phyloP scores from a whole-genome alignment of 768 basidiomycete species.

The Zangia roseola region DNA sequence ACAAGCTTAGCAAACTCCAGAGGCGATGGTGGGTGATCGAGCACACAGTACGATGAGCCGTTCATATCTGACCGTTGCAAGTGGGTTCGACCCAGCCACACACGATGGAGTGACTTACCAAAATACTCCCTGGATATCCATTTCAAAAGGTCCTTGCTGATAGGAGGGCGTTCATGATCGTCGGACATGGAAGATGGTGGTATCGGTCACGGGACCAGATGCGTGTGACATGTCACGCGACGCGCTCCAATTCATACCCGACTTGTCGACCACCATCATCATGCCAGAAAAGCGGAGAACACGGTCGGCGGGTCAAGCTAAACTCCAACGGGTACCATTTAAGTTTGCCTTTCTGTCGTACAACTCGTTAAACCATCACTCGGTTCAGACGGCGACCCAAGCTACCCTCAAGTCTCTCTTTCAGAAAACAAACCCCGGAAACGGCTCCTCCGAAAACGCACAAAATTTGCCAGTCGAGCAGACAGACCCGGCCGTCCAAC shows the following conservation, averaged over 20 bases:
- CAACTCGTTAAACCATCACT: constrained; percentile 5
- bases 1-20: constrained; percentile 69
- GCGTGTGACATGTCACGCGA: constrained; percentile 27
- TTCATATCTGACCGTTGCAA: constrained; percentile 50
- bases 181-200: constrained; percentile 3
- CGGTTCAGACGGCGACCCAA: constrained; percentile 20
- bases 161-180: constrained; percentile 12
- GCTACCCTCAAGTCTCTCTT: constrained; percentile 29
- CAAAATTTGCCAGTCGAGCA: constrained; percentile 1
- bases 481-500: neutral
- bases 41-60: constrained; percentile 46
- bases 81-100: neutral
- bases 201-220: constrained; percentile 5
- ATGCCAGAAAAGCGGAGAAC: constrained; percentile 29
- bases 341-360: neutral
- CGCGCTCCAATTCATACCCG: constrained; percentile 11
- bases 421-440: constrained; percentile 11
- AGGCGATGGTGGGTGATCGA: constrained; percentile 58
- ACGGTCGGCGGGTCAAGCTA: constrained; percentile 12
- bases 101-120: constrained; percentile 21
- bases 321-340: constrained; percentile 19
- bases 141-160: constrained; percentile 20
- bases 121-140: constrained; percentile 42
- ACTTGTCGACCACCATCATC: neutral
- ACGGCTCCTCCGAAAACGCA: neutral